Evolutionary conservation across 164 flowering plant genomes (phyloP).

Genomic region (Stephania japonica): DNA sequence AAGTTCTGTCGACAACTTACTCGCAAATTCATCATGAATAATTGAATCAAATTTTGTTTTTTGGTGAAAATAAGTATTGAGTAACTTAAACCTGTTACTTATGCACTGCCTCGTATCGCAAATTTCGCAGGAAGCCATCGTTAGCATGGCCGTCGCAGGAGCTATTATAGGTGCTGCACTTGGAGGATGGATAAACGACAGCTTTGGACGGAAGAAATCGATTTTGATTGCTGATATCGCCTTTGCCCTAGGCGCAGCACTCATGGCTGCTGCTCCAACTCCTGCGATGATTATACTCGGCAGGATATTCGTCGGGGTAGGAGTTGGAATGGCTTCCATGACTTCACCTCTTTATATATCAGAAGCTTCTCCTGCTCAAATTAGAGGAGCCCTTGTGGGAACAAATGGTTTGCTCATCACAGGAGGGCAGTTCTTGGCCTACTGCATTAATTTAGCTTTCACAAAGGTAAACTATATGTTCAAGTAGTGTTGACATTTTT

Average conservation of each 20-base stretch:
- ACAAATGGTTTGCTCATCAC: slow-evolving; percentile 75
- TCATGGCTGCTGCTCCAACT: slow-evolving; percentile 67
- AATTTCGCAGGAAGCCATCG: slow-evolving; percentile 63
- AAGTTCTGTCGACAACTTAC: slow-evolving; percentile 13
- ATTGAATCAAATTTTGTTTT: not conserved
- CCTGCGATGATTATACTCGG: slow-evolving; percentile 64
- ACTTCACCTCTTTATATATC: slow-evolving; percentile 85
- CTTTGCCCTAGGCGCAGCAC: slow-evolving; percentile 65
- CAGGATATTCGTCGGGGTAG: slow-evolving; percentile 70
- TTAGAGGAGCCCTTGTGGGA: slow-evolving; percentile 87
- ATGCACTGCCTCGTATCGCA: not conserved
- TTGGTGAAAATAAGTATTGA: too few species aligned
- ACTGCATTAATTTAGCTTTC: slow-evolving; percentile 70
- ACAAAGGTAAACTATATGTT: slow-evolving; percentile 35
- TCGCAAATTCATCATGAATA: not conserved
- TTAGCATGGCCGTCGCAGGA: slow-evolving; percentile 90
- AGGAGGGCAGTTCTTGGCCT: slow-evolving; percentile 77
- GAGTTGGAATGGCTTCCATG: slow-evolving; percentile 97
- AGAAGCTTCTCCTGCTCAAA: slow-evolving; percentile 79
- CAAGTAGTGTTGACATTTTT: not conserved
- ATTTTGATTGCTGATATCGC: slow-evolving; percentile 66
- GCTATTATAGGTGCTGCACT: slow-evolving; percentile 88
- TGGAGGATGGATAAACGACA: slow-evolving; percentile 80
- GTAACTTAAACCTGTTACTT: not conserved
- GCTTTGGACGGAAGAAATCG: slow-evolving; percentile 50